A percentile compares a stretch with the other conserved stretches of the same genome.
Evolutionary conservation across 2,329 filamentous ascomycete genomes (phyloP).

Genomic region (Diaporthe destruens): DNA sequence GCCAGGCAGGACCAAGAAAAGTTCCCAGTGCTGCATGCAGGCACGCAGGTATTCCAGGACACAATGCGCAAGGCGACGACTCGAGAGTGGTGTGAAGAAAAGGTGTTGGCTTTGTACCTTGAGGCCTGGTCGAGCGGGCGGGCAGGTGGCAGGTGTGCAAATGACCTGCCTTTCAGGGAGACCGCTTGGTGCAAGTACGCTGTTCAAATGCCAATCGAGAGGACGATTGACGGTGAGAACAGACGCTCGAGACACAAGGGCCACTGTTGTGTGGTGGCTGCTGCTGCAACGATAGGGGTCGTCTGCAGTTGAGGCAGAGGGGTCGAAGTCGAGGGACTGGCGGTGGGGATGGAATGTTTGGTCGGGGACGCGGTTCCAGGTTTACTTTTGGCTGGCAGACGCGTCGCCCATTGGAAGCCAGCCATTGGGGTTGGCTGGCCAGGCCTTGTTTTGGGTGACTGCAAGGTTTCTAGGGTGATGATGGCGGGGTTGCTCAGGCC

Average conservation of each 20-base stretch:
- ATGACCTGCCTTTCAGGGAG: constrained; percentile 8
- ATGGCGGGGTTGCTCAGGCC: constrained; percentile 13
- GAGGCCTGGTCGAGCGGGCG: constrained; percentile 1
- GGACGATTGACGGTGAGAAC: constrained; percentile 22
- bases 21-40: not conserved
- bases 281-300: constrained; percentile 23
- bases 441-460: constrained; percentile 27
- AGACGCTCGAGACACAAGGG: constrained; percentile 23
- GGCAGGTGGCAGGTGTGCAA: not conserved
- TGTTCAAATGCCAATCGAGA: constrained; percentile 32
- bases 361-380: constrained; percentile 33
- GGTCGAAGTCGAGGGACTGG: not conserved
- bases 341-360: constrained; percentile 33
- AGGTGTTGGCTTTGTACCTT: constrained; percentile 25
- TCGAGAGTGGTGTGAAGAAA: constrained; percentile 8
- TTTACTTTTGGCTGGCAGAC: constrained; percentile 34
- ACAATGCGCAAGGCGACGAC: not conserved
- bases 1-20: not conserved
- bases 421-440: constrained; percentile 11
- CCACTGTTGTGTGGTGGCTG: constrained; percentile 18
- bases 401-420: constrained; percentile 22
- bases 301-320: constrained; percentile 10
- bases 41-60: not conserved
- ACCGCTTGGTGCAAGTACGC: constrained; percentile 17
- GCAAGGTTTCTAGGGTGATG: constrained; percentile 35